phyloP scores from a whole-genome alignment of 2,329 filamentous ascomycete genomes.

The Trichophaea hybrida region DNA sequence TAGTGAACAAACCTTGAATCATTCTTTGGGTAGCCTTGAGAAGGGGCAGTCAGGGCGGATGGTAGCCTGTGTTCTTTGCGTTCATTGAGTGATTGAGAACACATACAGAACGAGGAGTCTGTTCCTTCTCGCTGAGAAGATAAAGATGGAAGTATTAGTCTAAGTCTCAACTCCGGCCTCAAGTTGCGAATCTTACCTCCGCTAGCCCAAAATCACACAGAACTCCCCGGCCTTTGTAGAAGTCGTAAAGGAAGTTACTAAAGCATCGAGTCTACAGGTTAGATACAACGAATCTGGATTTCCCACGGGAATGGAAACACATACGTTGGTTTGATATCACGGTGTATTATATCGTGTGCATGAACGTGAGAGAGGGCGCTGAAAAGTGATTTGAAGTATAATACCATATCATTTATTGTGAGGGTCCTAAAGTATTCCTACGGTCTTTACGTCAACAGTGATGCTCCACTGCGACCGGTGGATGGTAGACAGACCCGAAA shows the following conservation, averaged over 20 bases:
- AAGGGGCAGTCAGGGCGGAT: conserved; percentile 27
- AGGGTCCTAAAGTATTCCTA: conserved; percentile 78
- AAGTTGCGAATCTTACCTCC: conserved; percentile 38
- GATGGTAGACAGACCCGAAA: conserved; percentile 44
- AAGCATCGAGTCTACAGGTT: conserved; percentile 24
- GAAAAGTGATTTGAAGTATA: conserved; percentile 82
- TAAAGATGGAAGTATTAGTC: conserved; percentile 19
- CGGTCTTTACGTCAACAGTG: conserved; percentile 13
- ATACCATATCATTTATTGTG: conserved; percentile 67
- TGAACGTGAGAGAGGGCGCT: conserved; percentile 74
- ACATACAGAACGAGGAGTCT: conserved; percentile 69
- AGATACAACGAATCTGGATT: neutral
- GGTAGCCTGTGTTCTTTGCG: conserved; percentile 10
- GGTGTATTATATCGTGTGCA: conserved; percentile 69
- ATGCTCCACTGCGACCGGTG: neutral
- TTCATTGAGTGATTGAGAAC: conserved; percentile 44
- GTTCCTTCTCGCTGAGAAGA: conserved; percentile 45
- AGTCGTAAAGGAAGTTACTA: conserved; percentile 79
- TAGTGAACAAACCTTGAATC: conserved; percentile 45
- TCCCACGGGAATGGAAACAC: conserved; percentile 28
- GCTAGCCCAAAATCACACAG: conserved; percentile 98
- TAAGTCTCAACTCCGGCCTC: conserved; percentile 4
- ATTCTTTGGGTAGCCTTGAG: conserved; percentile 68
- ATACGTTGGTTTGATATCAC: conserved; percentile 82
- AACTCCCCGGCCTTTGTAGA: conserved; percentile 63